Evolutionary conservation across 768 basidiomycete species (phyloP).

Genomic region (Collybiopsis luxurians): DNA sequence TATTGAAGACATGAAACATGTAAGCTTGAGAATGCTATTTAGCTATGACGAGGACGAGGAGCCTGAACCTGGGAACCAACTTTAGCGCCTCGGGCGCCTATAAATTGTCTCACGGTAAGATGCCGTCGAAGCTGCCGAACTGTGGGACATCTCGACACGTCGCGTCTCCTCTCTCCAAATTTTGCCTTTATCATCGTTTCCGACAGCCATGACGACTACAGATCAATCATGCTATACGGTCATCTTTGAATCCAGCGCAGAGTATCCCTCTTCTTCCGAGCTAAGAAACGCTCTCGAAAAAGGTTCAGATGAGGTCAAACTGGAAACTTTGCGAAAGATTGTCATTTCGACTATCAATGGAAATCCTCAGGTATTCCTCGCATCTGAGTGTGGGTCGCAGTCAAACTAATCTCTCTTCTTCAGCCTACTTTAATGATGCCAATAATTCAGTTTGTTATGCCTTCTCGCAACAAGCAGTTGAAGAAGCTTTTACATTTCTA

Average conservation of each 20-base stretch:
- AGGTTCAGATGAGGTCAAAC: constrained; percentile 94
- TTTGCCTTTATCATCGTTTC: too few relatives aligned
- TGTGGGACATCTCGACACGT: too few relatives aligned
- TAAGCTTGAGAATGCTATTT: too few relatives aligned
- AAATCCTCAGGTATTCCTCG: constrained; percentile 67
- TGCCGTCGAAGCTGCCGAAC: too few relatives aligned
- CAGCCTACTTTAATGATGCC: constrained; percentile 96
- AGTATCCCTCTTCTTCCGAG: constrained; percentile 79
- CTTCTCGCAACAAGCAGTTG: constrained; percentile 90
- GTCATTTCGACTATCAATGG: constrained; percentile 94
- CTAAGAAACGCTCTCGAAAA: constrained; percentile 85
- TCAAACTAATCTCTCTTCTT: neutral
- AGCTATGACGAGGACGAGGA: too few relatives aligned
- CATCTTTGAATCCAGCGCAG: constrained; percentile 68
- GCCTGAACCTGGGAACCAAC: too few relatives aligned
- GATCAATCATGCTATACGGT: constrained; percentile 78
- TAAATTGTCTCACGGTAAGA: too few relatives aligned
- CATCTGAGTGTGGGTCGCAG: constrained; percentile 17
- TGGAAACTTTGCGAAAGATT: constrained; percentile 94
- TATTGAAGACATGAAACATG: too few relatives aligned
- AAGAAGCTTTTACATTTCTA: constrained; percentile 97
- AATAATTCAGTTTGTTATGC: constrained; percentile 97
- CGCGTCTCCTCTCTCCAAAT: too few relatives aligned
- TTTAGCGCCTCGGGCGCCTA: too few relatives aligned
- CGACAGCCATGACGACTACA: constrained; percentile 23